Percentiles rank a stretch among this genome's conserved stretches.
Evolutionary conservation across 1,284 basidiomycete species (phyloP).

Genomic region (Papiliotrema laurentii): DNA sequence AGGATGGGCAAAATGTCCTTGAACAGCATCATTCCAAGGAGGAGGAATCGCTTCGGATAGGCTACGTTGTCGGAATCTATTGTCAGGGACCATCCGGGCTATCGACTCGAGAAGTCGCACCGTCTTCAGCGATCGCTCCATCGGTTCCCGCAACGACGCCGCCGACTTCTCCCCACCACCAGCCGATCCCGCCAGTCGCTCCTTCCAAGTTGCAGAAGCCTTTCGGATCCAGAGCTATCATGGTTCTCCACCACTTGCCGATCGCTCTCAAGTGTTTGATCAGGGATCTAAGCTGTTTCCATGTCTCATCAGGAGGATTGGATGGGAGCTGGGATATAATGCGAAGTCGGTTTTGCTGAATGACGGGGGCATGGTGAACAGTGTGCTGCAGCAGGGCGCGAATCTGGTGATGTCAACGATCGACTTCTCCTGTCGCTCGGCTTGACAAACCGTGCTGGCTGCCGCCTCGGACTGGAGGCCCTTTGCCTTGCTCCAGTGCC

Average conservation of each 20-base stretch:
- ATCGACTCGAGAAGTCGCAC: slow-evolving; percentile 21
- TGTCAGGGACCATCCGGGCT: slow-evolving; percentile 6
- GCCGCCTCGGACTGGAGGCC: slow-evolving; percentile 32
- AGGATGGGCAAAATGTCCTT: slow-evolving; percentile 58
- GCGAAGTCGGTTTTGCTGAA: slow-evolving; percentile 38
- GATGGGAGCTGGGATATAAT: slow-evolving; percentile 17
- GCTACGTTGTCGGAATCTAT: slow-evolving; percentile 32
- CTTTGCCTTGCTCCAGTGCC: slow-evolving; percentile 44
- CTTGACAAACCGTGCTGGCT: slow-evolving; percentile 27
- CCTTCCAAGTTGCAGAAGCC: slow-evolving; percentile 41
- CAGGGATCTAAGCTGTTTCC: slow-evolving; percentile 28
- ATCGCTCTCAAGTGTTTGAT: slow-evolving; percentile 45
- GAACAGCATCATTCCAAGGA: slow-evolving; percentile 82
- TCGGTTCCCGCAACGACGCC: slow-evolving; percentile 41
- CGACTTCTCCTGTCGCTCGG: not conserved
- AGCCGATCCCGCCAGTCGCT: slow-evolving; percentile 41
- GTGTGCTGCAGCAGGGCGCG: slow-evolving; percentile 34
- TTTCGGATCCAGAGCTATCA: slow-evolving; percentile 46
- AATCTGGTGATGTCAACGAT: slow-evolving; percentile 24
- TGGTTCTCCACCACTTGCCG: slow-evolving; percentile 46
- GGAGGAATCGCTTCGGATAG: slow-evolving; percentile 58
- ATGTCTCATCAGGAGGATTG: slow-evolving; percentile 11
- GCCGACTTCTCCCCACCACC: slow-evolving; percentile 49
- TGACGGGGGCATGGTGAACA: slow-evolving; percentile 37
- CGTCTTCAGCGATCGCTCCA: slow-evolving; percentile 43